Base-by-base conservation (phyloP, 2,329 filamentous ascomycete genomes). In the Sporothrix euskadiensis region DNA sequence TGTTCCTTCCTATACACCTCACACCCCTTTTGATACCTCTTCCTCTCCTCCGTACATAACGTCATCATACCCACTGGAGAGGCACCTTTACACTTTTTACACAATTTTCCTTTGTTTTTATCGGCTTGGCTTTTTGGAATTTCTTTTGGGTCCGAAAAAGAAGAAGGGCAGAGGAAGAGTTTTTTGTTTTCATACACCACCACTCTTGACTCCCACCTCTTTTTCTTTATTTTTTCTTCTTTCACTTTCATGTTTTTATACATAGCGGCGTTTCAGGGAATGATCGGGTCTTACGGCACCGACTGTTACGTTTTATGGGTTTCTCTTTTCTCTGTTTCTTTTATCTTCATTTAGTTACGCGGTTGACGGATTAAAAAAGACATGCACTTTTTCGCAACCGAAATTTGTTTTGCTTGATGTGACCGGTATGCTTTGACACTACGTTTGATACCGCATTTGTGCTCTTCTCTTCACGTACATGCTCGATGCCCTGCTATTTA, bases 221-320 rank as follows among this genome's bases (percentile, higher is more conserved):
- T 65, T 32, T 61, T n/a, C 30, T 70, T 56, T 22, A 68, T 57
- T 70, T 65, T 32, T 61, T n/a, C 30, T 70, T 56, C 19, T 70
- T 57, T 26, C 26, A 35, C 35, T 63, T 22, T 52, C 12, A 22
- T 69, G 61, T 65, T 10, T 71, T 57, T 14, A 69, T 73, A 70
- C 57, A 75, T 72, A 66, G n/a, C 49, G 75, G 72, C 75, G 74
- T 77, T 75, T 39, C 3, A 6, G 70, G 65, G 65, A 14, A 59
- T 73, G 69, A 54, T 73, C 71, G 63, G 71, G 54, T 39, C 56
- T 56, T 56, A 35, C 63, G 68, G 69, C 73, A 73, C 66, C 49
- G 72, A 69, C 72, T 72, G 74, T 68, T 63, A 71, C 71, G 73
- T 49, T 69, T 71, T 66, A 52, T 49, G 69, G 59, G 35, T 71